phyloP scores from a whole-genome alignment of 116 monocot genomes.

The Cymodocea nodosa region DNA sequence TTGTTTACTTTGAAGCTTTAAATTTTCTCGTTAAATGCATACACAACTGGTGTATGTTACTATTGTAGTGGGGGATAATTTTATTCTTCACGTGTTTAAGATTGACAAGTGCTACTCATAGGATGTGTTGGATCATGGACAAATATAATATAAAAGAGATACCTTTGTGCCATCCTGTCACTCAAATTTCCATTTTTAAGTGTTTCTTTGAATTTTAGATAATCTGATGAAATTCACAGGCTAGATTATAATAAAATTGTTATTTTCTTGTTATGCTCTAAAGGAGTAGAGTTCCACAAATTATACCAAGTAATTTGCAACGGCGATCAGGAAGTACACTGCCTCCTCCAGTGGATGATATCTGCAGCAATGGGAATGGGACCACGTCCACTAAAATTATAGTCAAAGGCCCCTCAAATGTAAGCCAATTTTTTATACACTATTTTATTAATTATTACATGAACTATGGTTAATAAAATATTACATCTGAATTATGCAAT shows the following conservation, averaged over 20 bases:
- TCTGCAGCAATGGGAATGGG: slow-evolving; percentile 15
- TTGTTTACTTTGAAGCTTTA: too few species aligned
- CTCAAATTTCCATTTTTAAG: background rate
- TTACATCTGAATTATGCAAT: too few species aligned
- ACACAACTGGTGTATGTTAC: too few species aligned
- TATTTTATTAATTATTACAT: background rate
- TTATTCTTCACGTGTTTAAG: too few species aligned
- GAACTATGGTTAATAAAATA: too few species aligned
- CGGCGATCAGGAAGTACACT: slow-evolving; percentile 45
- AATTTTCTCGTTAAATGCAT: too few species aligned
- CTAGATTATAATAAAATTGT: background rate
- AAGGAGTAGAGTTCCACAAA: slow-evolving; percentile 57
- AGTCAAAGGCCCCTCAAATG: slow-evolving; percentile 29
- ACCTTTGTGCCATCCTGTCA: background rate
- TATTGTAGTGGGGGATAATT: too few species aligned
- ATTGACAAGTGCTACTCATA: too few species aligned
- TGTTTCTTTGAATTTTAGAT: background rate
- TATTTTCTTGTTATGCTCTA: background rate
- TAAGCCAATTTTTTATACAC: slow-evolving; percentile 14
- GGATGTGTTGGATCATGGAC: too few species aligned
- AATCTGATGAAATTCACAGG: background rate
- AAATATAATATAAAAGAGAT: too few species aligned
- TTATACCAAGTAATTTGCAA: slow-evolving; percentile 30
- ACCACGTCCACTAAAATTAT: slow-evolving; percentile 14
- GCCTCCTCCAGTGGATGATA: slow-evolving; percentile 59